Conservation (phyloP, 2,329 filamentous ascomycete genomes). For the Teratosphaeria zuluensis region DNA sequence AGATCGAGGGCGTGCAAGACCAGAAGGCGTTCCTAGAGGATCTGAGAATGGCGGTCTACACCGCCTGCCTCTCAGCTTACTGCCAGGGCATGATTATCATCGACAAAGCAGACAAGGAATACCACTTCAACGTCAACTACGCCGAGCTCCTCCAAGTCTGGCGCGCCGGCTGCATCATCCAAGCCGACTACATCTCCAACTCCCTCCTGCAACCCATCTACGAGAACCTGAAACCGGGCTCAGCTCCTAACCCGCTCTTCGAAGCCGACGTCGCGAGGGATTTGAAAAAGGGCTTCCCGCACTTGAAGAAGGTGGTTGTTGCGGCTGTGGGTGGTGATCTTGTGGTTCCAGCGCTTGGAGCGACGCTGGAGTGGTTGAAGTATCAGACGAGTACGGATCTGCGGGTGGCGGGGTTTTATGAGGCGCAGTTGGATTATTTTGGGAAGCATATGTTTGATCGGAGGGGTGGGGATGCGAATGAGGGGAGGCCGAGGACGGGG, state of each 20-base stretch:
- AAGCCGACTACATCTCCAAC: conserved; percentile 51
- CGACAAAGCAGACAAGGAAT: conserved; percentile 45
- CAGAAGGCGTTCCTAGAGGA: conserved; percentile 44
- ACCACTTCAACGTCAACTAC: conserved; percentile 51
- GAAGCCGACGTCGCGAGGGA: conserved; percentile 43
- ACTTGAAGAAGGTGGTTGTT: conserved; percentile 48
- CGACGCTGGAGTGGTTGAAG: conserved; percentile 59
- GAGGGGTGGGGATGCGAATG: conserved; percentile 39
- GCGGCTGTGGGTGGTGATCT: conserved; percentile 48
- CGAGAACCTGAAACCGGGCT: conserved; percentile 22
- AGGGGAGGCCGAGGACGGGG: conserved; percentile 45
- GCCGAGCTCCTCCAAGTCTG: conserved; percentile 50
- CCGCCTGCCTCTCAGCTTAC: conserved; percentile 51
- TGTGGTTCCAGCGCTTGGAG: conserved; percentile 50
- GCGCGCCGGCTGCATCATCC: conserved; percentile 63
- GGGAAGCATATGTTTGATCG: conserved; percentile 57
- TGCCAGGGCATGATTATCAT: conserved; percentile 59
- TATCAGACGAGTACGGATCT: conserved; percentile 50
- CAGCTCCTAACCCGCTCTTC: conserved; percentile 37
- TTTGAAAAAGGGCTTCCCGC: conserved; percentile 40
- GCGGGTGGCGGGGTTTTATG: conserved; percentile 55
- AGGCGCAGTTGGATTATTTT: conserved; percentile 63
- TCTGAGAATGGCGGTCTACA: conserved; percentile 52
- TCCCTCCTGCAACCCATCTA: conserved; percentile 46
- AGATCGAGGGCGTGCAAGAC: conserved; percentile 23